Base-by-base conservation (phyloP, 805 yeast genomes). In the Candida pseudoglaebosa region DNA sequence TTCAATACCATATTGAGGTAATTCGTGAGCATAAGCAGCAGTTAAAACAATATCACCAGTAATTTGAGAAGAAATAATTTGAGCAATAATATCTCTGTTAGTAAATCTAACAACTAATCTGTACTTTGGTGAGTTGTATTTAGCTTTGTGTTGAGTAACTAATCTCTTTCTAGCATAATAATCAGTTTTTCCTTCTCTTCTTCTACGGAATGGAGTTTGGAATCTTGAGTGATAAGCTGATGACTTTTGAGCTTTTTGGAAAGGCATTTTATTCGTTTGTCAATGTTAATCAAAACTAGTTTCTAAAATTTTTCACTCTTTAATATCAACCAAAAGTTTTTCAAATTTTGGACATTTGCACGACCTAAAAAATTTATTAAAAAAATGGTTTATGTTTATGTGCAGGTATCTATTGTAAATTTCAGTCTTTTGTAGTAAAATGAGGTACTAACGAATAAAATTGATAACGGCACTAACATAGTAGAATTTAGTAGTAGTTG, bases 161-260 rank as follows among this genome's bases (percentile, higher is more conserved):
- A 93, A 80, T 80, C 98, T 89, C 95, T 93, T 93, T 84, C 99
- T 90, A 74, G 93, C 96, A 83, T 90, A 93, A 95, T 90, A 93
- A 75, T 93, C 99, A 70, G 99, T 93, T 83, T 93, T 93, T 79
- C 99, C 99, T 79, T 93, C 97, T 73, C 95, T 87, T 85, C 99
- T 87, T 83, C 99, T 90, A 77, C 99, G 89, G 96, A 90, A 93
- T 56, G 98, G 97, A 72, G 99, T 93, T 81, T 93, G 99, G 95
- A 82, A 93, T 74, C 99, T 90, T 68, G 97, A 89, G 81, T 81
- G 87, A 91, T 93, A 93, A 57, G 97, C 91, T 65, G 95, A 82
- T 68, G 79, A 74, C 82, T 89, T 88, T 56, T 73, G 62, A 54
- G 68, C 61, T 65, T 77, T 78, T 62, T 71, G 72, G 88, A 87